Evolutionary conservation across 495 filamentous ascomycete genomes (phyloP).

Genomic region (Xylaria cubensis): DNA sequence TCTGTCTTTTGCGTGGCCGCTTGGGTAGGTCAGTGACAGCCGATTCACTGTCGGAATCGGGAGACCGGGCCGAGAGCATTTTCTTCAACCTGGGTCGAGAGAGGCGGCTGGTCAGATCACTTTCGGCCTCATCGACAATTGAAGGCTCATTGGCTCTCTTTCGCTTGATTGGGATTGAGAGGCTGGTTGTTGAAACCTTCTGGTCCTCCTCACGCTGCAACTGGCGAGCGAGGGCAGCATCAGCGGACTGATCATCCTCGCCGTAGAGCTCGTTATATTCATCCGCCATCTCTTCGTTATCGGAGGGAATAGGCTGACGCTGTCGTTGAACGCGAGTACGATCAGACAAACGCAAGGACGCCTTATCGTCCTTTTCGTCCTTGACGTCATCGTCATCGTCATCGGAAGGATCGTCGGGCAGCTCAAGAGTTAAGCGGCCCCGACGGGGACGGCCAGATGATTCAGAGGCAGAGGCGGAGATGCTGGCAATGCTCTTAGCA

Average conservation of each 20-base stretch:
- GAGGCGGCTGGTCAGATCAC: neutral
- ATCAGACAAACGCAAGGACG: conserved; percentile 18
- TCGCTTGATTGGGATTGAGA: conserved; percentile 1
- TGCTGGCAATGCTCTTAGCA: neutral
- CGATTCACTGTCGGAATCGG: neutral
- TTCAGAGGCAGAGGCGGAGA: neutral
- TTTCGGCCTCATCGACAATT: neutral
- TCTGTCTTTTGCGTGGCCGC: conserved; percentile 24
- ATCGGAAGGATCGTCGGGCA: conserved; percentile 9
- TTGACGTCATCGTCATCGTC: neutral
- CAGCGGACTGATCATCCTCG: conserved; percentile 32
- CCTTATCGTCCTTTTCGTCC: conserved; percentile 25
- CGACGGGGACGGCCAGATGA: conserved; percentile 17
- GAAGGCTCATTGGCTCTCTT: neutral
- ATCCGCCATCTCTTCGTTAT: conserved; percentile 21
- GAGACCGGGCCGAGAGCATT: neutral
- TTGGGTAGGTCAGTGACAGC: too few relatives aligned
- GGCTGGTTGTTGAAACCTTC: conserved; percentile 4
- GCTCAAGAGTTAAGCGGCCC: conserved; percentile 26
- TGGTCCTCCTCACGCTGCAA: conserved; percentile 47
- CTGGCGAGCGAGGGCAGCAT: conserved; percentile 45
- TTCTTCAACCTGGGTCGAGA: neutral
- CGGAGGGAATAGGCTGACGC: conserved; percentile 4
- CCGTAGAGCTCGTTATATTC: conserved; percentile 48
- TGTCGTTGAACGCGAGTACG: conserved; percentile 21